phyloP scores from a whole-genome alignment of 148 eudicot genomes.

The Linanthus parryae region DNA sequence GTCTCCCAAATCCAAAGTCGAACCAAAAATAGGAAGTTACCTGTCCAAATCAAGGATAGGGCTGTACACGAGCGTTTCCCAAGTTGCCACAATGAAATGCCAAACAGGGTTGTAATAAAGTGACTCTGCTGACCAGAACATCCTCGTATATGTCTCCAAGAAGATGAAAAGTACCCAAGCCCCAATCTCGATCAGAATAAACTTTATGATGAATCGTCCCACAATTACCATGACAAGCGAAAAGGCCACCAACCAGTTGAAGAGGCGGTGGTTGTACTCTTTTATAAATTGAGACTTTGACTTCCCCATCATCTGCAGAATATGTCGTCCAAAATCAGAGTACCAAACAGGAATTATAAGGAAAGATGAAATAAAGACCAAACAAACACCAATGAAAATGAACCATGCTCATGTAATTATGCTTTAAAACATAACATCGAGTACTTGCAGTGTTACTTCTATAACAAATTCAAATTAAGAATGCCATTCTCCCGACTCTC shows the following conservation, averaged over 20 bases:
- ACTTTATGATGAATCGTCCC: slow-evolving; percentile 80
- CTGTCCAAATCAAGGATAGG: slow-evolving; percentile 95
- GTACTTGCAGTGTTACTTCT: too few species aligned
- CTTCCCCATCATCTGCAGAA: slow-evolving; percentile 91
- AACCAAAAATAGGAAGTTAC: slow-evolving; percentile 22
- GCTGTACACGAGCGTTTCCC: slow-evolving; percentile 94
- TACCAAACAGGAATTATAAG: not conserved
- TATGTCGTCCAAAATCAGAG: too few species aligned
- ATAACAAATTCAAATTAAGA: not conserved
- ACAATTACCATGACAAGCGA: slow-evolving; percentile 92
- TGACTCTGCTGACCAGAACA: slow-evolving; percentile 99
- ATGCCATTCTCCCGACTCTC: not conserved
- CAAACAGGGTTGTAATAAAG: slow-evolving; percentile 94
- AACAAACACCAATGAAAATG: not conserved
- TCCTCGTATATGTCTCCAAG: slow-evolving; percentile 93
- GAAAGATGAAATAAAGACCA: not conserved
- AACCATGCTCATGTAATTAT: not conserved
- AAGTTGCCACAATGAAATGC: slow-evolving; percentile 76
- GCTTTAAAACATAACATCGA: too few species aligned
- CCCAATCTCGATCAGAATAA: slow-evolving; percentile 77
- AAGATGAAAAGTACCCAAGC: slow-evolving; percentile 97
- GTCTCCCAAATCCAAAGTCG: too few species aligned
- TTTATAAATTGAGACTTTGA: slow-evolving; percentile 76
- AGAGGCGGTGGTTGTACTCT: slow-evolving; percentile 92
- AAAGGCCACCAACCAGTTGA: slow-evolving; percentile 95